Evolutionary conservation across 2,329 filamentous ascomycete species (phyloP).

Genomic region (Juglanconis oblonga): DNA sequence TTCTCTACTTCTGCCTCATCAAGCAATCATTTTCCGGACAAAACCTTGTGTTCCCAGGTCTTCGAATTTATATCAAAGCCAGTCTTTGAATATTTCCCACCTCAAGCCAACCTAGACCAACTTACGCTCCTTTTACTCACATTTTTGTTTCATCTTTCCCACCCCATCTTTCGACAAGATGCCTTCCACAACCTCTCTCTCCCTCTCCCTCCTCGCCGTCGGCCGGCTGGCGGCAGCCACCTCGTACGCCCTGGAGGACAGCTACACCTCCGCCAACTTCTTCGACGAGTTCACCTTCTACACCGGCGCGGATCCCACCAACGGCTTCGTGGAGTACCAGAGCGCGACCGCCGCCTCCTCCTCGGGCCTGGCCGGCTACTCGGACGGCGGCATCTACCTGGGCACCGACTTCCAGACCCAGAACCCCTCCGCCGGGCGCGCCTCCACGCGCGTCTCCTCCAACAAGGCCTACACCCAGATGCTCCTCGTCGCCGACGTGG

Average conservation of each 20-base stretch:
- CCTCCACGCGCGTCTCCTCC: conserved; percentile 68
- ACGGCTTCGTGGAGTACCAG: conserved; percentile 72
- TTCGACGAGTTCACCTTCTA: conserved; percentile 57
- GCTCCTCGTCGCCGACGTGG: conserved; percentile 70
- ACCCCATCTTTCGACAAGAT: conserved; percentile 12
- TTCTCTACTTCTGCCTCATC: background rate
- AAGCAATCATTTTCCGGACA: background rate
- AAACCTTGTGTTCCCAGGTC: background rate
- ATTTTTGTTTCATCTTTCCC: background rate
- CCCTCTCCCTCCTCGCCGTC: conserved; percentile 18
- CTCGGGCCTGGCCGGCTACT: conserved; percentile 56
- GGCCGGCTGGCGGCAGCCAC: conserved; percentile 25
- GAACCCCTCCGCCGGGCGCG: conserved; percentile 57
- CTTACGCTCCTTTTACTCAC: background rate
- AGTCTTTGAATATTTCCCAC: conserved; percentile 1
- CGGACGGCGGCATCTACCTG: conserved; percentile 59
- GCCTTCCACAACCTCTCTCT: conserved; percentile 21
- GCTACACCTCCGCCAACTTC: conserved; percentile 53
- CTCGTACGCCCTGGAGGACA: conserved; percentile 45
- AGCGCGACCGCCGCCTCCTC: conserved; percentile 54
- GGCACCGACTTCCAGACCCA: conserved; percentile 64
- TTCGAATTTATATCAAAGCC: background rate
- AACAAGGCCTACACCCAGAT: conserved; percentile 65
- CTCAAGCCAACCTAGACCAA: background rate
- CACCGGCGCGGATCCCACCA: conserved; percentile 62